phyloP scores from a whole-genome alignment of 1,139 yeast genomes.

The Sugiyamaella sp. region DNA sequence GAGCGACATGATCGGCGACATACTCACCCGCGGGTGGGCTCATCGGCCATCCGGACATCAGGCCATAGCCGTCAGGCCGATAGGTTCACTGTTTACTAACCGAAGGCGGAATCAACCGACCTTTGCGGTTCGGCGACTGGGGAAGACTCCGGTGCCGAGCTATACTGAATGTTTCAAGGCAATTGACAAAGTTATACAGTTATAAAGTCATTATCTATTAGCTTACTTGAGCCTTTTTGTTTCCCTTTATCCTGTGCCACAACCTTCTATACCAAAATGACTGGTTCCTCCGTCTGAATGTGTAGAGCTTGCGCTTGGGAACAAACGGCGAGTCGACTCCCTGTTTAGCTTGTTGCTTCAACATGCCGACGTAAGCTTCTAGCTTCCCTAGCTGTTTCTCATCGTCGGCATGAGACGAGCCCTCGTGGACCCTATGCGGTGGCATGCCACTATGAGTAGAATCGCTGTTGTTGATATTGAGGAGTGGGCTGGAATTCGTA shows the following conservation, averaged over 20 bases:
- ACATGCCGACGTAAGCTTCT: conserved; percentile 13
- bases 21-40: background rate
- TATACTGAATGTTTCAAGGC: background rate
- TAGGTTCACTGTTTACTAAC: no score
- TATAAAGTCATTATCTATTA: background rate
- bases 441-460: conserved; percentile 3
- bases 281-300: background rate
- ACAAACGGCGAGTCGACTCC: conserved; percentile 6
- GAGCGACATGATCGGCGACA: conserved; percentile 4
- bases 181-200: background rate
- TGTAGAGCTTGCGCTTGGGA: background rate
- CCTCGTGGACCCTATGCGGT: background rate
- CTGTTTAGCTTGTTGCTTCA: conserved; percentile 13
- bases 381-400: conserved; percentile 12
- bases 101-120: no score
- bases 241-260: conserved; percentile 11
- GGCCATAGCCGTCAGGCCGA: no score
- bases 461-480: background rate
- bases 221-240: conserved; percentile 8
- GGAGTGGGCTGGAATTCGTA: conserved; percentile 2
- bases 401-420: conserved; percentile 4
- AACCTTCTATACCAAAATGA: conserved; percentile 17
- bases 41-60: background rate
- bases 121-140: no score
- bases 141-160: no score